These are phyloP conservation scores for Naematelia encephala DNA, from an alignment of 768 basidiomycete species.

Conservation along the genomic window DNA sequence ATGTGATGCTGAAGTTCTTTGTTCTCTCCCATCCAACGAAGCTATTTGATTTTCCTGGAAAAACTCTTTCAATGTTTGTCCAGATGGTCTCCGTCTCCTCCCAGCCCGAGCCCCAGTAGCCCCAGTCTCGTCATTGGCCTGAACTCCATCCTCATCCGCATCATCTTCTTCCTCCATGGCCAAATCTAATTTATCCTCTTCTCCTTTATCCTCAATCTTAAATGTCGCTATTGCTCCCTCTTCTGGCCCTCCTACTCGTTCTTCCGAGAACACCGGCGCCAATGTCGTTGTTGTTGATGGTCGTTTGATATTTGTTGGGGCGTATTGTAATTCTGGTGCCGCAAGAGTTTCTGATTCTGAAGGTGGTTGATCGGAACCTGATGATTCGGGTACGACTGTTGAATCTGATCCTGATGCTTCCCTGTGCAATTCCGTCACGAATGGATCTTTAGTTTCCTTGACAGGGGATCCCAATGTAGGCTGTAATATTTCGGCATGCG, in stretches of 20 bases:
- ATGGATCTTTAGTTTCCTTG: not conserved
- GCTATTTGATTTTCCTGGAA: slow-evolving; percentile 38
- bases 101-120: not conserved
- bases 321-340: not conserved
- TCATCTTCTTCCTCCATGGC: not conserved
- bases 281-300: not conserved
- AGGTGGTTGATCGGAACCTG: not conserved
- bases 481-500: too few relatives aligned
- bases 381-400: not conserved
- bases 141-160: slow-evolving; percentile 5
- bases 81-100: slow-evolving; percentile 9
- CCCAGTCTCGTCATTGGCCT: slow-evolving; percentile 2
- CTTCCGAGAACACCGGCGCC: not conserved
- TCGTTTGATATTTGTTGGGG: not conserved
- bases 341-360: not conserved
- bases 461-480: not conserved
- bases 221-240: too few relatives aligned
- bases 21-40: slow-evolving; percentile 8
- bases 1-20: slow-evolving; percentile 9
- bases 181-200: not conserved
- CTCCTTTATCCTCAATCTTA: not conserved
- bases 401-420: not conserved
- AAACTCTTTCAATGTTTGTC: slow-evolving; percentile 42
- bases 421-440: not conserved
- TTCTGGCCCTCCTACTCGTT: not conserved